A percentile compares a stretch with the other conserved stretches of the same genome.
Evolutionary conservation across 2,329 filamentous ascomycete species (phyloP).

Genomic region (Trichothecium sympodiale): DNA sequence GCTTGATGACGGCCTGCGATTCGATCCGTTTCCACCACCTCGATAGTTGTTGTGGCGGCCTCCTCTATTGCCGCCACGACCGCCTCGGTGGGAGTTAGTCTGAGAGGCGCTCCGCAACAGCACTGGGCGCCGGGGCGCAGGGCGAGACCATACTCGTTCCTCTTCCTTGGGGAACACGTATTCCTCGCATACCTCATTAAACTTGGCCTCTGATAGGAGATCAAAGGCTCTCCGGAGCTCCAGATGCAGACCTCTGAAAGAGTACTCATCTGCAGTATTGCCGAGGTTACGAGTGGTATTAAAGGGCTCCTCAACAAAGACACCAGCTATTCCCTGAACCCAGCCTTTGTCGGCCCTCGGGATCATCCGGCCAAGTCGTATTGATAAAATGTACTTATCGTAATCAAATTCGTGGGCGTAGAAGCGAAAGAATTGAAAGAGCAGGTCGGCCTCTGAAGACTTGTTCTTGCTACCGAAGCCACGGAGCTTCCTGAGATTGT

Average conservation of each 20-base stretch:
- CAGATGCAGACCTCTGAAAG: slow-evolving; percentile 80
- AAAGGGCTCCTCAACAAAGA: slow-evolving; percentile 96
- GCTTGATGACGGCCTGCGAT: slow-evolving; percentile 41
- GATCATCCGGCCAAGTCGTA: slow-evolving; percentile 68
- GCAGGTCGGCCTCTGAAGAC: slow-evolving; percentile 70
- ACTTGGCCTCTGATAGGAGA: slow-evolving; percentile 63
- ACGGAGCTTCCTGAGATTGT: slow-evolving; percentile 64
- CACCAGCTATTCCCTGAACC: slow-evolving; percentile 46
- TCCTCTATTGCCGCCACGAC: slow-evolving; percentile 37
- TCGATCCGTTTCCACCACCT: slow-evolving; percentile 27
- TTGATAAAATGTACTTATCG: slow-evolving; percentile 71
- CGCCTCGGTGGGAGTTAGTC: slow-evolving; percentile 37
- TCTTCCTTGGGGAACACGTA: slow-evolving; percentile 84
- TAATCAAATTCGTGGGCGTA: slow-evolving; percentile 93
- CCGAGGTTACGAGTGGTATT: slow-evolving; percentile 81
- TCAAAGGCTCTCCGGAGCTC: slow-evolving; percentile 86
- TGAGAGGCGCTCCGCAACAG: slow-evolving; percentile 51
- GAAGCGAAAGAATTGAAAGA: slow-evolving; percentile 92
- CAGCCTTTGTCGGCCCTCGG: slow-evolving; percentile 81
- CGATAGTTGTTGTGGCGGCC: slow-evolving; percentile 31
- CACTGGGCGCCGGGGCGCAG: slow-evolving; percentile 39
- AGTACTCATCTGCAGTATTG: slow-evolving; percentile 92
- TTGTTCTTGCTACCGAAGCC: slow-evolving; percentile 72
- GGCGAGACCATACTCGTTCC: slow-evolving; percentile 47
- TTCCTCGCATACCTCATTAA: slow-evolving; percentile 77